Conservation (phyloP, 1,139 yeast genomes). For the Blastobotrys arbuscula region DNA sequence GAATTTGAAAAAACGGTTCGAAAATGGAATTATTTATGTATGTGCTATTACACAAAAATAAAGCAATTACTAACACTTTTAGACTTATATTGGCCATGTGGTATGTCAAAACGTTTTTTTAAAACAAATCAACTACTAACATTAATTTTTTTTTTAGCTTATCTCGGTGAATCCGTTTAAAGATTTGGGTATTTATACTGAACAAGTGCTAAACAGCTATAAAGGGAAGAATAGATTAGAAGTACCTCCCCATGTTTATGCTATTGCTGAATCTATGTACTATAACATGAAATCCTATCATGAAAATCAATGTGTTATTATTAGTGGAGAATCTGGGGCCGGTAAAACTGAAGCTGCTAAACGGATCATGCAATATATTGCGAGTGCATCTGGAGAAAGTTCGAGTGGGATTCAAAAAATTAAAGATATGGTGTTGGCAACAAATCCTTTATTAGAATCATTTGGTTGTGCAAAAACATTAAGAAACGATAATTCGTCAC, state of each 20-base stretch:
- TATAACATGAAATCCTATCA: conserved; percentile 91
- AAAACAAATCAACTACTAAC: not conserved
- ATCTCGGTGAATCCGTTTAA: conserved; percentile 96
- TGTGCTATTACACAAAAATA: conserved; percentile 38
- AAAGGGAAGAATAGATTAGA: conserved; percentile 91
- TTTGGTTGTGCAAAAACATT: conserved; percentile 98
- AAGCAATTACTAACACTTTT: conserved; percentile 14
- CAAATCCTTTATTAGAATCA: conserved; percentile 92
- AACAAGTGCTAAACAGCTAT: conserved; percentile 64
- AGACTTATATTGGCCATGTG: conserved; percentile 39
- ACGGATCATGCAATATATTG: conserved; percentile 96
- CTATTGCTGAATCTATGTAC: conserved; percentile 96
- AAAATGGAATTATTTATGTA: conserved; percentile 85
- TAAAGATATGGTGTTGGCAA: conserved; percentile 96
- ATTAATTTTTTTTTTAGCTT: conserved; percentile 37
- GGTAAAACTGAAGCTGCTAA: conserved; percentile 99
- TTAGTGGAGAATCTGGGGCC: conserved; percentile 98
- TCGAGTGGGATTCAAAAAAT: conserved; percentile 69
- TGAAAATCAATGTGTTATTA: conserved; percentile 96
- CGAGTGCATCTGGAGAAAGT: conserved; percentile 66
- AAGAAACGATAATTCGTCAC: conserved; percentile 91
- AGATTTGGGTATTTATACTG: conserved; percentile 92
- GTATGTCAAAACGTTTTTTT: conserved; percentile 16
- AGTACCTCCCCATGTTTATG: conserved; percentile 97
- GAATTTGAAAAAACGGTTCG: conserved; percentile 81